Conservation (phyloP, 352 stramenopile genomes). For the Phytophthora tubulina region DNA sequence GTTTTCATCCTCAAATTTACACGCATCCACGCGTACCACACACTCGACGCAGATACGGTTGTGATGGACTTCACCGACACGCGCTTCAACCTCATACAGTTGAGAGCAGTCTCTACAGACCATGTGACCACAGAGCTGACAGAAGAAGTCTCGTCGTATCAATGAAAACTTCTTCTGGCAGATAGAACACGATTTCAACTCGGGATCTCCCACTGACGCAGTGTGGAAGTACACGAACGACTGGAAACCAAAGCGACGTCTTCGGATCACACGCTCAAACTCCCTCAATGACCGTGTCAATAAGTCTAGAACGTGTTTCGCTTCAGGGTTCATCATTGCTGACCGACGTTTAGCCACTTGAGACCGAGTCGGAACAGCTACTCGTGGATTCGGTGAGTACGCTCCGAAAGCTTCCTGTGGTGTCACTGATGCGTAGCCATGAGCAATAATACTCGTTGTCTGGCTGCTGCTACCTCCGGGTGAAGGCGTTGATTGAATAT, state of each 20-base stretch:
- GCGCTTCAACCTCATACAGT: conserved; percentile 58
- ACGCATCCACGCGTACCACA: conserved; percentile 58
- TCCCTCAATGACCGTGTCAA: conserved; percentile 55
- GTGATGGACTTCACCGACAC: conserved; percentile 49
- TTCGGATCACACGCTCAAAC: conserved; percentile 66
- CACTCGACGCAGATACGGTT: conserved; percentile 61
- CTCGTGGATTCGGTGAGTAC: conserved; percentile 12
- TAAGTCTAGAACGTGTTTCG: conserved; percentile 56
- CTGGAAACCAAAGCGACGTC: conserved; percentile 72
- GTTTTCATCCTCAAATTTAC: conserved; percentile 63
- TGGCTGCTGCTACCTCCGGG: conserved; percentile 39
- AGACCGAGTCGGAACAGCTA: conserved; percentile 14
- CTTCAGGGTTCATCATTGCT: conserved; percentile 64
- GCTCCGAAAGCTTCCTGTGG: conserved; percentile 42
- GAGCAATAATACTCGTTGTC: conserved; percentile 53
- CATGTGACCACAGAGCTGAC: conserved; percentile 57
- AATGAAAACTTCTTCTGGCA: conserved; percentile 56
- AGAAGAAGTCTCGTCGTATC: conserved; percentile 56
- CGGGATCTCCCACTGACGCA: conserved; percentile 7
- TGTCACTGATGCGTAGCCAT: conserved; percentile 63
- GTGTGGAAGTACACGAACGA: conserved; percentile 61
- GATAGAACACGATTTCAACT: conserved; percentile 41
- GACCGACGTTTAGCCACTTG: conserved; percentile 43
- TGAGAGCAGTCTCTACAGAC: conserved; percentile 57
- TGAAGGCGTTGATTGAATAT: conserved; percentile 51